Base-by-base conservation (phyloP, 108 stramenopile species). In the Conticribra weissflogii region DNA sequence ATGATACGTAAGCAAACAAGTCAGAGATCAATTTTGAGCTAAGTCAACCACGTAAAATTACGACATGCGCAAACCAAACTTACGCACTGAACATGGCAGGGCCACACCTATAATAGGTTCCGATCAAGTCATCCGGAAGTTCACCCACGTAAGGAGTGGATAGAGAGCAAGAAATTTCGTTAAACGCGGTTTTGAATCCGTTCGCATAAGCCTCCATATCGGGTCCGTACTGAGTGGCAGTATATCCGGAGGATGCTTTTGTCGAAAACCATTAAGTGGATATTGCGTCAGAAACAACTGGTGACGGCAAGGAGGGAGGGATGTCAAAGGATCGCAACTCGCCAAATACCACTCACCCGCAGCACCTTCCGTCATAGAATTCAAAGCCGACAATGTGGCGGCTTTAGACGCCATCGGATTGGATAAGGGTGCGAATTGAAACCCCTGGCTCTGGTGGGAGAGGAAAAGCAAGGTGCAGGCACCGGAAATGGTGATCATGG, bases 71-170 rank as follows among this genome's bases (percentile, higher is more conserved):
- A 24, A 31, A 8, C 9, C 3, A 14, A 2, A 67, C 66, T 67
- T 45, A 67, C 66, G 92, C 92, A 68, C 85, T 87, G 62, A 93
- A 93, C 92, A 93, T 93, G 73, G 89, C 89, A 9, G 92, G 92
- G 27, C 92, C 92, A 55, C 74, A 71, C 58, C 81, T 86, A 64
- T 78, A 93, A 66, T 93, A 93, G 1, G 85, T 89, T 32, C 92
- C 92, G 36, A 81, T 65, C 52, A 93, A 66, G 72, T 93, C 92
- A 30, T 59, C 8, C 22, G 92, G 92, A 30, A 93, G 58, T 21
- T 19, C 18, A 52, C 92, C 92, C 29, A 27, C 36, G 12, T 61
- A 54, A 3, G 86, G 81, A 25, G 70, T 33, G 19, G 46, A 47
- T 17, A 80, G 76, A 5, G 65, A 41, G 63, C 60, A 86, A 5